Evolutionary conservation across 495 filamentous ascomycete genomes (phyloP), one percentile per base, ranked within the genome.

Genomic region (Neurospora sp.): DNA sequence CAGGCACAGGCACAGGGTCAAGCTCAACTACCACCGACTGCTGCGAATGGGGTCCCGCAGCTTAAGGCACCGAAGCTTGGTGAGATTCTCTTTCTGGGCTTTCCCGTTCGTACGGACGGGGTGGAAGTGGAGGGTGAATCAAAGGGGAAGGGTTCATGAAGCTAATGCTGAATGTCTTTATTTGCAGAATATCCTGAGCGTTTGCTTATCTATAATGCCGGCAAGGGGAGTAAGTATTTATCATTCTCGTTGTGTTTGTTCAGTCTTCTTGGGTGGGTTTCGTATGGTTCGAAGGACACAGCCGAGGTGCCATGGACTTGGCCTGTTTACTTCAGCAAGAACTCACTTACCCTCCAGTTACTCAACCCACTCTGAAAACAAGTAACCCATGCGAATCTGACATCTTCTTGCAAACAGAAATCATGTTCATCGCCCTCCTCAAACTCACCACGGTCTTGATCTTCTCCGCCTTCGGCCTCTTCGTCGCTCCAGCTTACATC

Each of bases 391-490:
- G 61, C 61, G 20, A 44, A 20, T 42, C 3, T 16, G 69, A 69
- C 22, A 27, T 45, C 22, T 22, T 14, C 10, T 71, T n/a, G 20
- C 68, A 8, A 9, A 20, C 14, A 80, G 79, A 74, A 73, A 89
- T 86, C 18, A 87, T 90, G 31, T 91, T 93, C 76, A 77, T 94
- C 42, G 90, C 88, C 31, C 86, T 84, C 72, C 73, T 94, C 71
- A 92, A 93, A 77, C 75, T 94, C 40, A 89, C 89, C 0, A 91
- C 91, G 14, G 84, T 97, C 68, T 88, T 94, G 75, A 78, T 92
- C 71, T 91, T 91, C 75, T 83, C 85, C 37, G 88, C 89, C 71
- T 91, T 90, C 73, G 82, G 82, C 75, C 71, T 91, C 39, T 75
- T 92, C 41, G 82, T 90, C 38, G 87, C 87, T 0, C 92, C 92